phyloP scores from a whole-genome alignment of 768 basidiomycete species.

The Psilocybe tampanensis region DNA sequence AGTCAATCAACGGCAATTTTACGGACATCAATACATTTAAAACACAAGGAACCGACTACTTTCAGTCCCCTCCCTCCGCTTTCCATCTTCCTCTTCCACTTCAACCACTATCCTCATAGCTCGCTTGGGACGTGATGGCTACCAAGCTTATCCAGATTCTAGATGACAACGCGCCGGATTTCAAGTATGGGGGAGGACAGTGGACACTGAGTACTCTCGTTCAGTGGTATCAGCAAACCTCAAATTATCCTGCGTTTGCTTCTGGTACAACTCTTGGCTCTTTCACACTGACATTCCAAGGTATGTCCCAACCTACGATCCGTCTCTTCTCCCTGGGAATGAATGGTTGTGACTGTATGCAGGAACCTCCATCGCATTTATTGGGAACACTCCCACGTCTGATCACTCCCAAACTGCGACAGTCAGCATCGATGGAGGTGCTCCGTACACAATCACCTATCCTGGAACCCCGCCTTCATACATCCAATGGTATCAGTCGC shows the following conservation, averaged over 20 bases:
- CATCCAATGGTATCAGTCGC: slow-evolving; percentile 30
- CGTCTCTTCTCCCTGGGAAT: too few relatives aligned
- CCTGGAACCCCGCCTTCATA: slow-evolving; percentile 12
- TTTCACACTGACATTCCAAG: slow-evolving; percentile 20
- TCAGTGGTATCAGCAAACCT: slow-evolving; percentile 19
- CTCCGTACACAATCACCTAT: slow-evolving; percentile 17
- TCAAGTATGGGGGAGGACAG: slow-evolving; percentile 18
- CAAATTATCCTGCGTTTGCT: slow-evolving; percentile 19
- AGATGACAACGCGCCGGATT: slow-evolving; percentile 19
- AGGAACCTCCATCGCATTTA: slow-evolving; percentile 24
- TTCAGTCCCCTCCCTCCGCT: neutral
- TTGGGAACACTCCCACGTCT: slow-evolving; percentile 22
- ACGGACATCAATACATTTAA: neutral
- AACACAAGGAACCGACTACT: neutral
- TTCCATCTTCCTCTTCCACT: neutral
- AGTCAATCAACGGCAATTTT: neutral
- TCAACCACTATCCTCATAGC: neutral
- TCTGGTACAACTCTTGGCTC: slow-evolving; percentile 15
- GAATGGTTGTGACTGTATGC: neutral
- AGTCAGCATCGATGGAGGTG: slow-evolving; percentile 23
- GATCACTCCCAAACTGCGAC: slow-evolving; percentile 12
- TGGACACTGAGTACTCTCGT: slow-evolving; percentile 21
- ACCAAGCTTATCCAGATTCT: slow-evolving; percentile 14
- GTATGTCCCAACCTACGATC: neutral
- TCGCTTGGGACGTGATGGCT: slow-evolving; percentile 6